Percentiles rank a stretch among this genome's conserved stretches.
Conservation (phyloP, 306 rosid genomes). For the Ormosia semicastrata region DNA sequence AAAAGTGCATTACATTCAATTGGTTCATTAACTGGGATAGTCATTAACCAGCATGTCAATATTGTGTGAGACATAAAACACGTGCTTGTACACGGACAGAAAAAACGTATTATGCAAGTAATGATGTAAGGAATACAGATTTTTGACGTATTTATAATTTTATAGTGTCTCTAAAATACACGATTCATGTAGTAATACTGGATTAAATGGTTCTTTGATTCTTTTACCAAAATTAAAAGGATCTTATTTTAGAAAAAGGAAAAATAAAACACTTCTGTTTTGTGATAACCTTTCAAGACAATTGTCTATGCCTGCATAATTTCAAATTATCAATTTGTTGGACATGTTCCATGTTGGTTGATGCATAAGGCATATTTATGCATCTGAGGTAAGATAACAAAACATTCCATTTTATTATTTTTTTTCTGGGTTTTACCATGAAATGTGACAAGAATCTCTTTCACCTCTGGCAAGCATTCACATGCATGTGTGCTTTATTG, state of each 20-base stretch:
- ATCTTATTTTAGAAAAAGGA: neutral
- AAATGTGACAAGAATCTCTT: neutral
- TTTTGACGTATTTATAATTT: neutral
- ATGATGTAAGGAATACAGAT: neutral
- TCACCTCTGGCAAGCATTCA: neutral
- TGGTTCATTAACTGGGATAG: neutral
- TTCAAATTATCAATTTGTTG: neutral
- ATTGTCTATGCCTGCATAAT: neutral
- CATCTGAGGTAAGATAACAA: neutral
- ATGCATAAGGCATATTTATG: neutral
- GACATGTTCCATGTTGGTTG: neutral
- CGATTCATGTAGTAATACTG: neutral
- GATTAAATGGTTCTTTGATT: slow-evolving; percentile 5
- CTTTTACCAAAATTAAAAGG: neutral
- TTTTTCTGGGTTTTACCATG: neutral
- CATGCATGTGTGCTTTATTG: neutral
- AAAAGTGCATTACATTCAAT: neutral
- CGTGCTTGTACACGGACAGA: neutral
- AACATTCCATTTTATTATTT: neutral
- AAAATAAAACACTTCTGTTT: neutral
- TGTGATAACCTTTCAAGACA: neutral
- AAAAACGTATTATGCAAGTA: neutral
- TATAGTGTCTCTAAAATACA: neutral
- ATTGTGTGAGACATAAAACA: neutral
- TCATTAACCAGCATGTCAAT: neutral